phyloP scores from a whole-genome alignment of 768 basidiomycete genomes.

The Kwoniella shandongensis region DNA sequence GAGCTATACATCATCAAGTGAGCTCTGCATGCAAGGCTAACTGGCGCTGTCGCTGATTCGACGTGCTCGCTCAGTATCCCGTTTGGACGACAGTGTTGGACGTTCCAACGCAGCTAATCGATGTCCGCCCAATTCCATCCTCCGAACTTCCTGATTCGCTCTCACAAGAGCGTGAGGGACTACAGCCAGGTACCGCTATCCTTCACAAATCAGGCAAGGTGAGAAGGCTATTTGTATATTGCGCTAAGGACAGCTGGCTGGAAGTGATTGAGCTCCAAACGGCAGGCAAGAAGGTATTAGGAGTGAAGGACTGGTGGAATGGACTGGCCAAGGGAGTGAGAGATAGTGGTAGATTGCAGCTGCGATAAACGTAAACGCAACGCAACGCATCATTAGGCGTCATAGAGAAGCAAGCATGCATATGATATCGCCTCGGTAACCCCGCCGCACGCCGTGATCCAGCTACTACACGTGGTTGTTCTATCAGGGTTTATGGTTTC shows the following conservation, averaged over 20 bases:
- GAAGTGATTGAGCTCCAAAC: conserved; percentile 64
- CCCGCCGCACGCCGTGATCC: too few relatives aligned
- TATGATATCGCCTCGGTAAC: too few relatives aligned
- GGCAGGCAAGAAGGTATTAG: conserved; percentile 61
- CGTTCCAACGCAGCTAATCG: conserved; percentile 57
- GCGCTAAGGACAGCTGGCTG: conserved; percentile 59
- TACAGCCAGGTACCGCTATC: conserved; percentile 8
- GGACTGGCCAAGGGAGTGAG: conserved; percentile 56
- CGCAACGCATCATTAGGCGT: too few relatives aligned
- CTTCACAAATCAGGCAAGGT: conserved; percentile 15
- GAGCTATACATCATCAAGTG: conserved; percentile 73
- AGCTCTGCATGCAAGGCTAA: conserved; percentile 1
- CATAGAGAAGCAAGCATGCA: too few relatives aligned
- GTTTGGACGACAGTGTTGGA: conserved; percentile 43
- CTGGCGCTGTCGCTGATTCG: conserved; percentile 37
- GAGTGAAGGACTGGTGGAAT: conserved; percentile 76
- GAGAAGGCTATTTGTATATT: conserved; percentile 59
- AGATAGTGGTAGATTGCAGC: conserved; percentile 12
- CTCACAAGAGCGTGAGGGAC: neutral
- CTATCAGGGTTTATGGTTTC: too few relatives aligned
- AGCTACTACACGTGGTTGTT: too few relatives aligned
- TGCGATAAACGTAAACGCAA: neutral
- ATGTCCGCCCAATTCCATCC: conserved; percentile 1
- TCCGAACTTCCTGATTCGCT: neutral
- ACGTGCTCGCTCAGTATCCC: conserved; percentile 30